Conservation (phyloP, 192 early-diverging fungal species). For the Jimgerdemannia flammicorona region DNA sequence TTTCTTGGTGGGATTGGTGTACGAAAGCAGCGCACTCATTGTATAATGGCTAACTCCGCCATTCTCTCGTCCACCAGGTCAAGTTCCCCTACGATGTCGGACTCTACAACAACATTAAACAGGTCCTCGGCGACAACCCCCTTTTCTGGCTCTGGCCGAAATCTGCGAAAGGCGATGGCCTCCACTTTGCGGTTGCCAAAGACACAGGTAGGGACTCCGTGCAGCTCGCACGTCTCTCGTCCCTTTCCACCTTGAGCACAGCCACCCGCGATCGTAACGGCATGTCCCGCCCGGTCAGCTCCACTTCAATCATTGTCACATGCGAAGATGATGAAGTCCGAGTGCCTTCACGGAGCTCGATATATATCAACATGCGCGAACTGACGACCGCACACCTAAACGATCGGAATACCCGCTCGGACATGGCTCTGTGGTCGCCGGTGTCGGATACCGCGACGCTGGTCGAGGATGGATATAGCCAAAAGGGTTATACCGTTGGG, state of each 20-base stretch:
- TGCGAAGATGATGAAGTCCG: neutral
- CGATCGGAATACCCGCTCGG: neutral
- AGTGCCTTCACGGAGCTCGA: neutral
- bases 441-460: neutral
- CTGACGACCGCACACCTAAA: neutral
- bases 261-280: neutral
- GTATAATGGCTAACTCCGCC: too few relatives aligned
- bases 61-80: slow-evolving; percentile 13
- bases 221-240: neutral
- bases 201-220: slow-evolving; percentile 22
- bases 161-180: slow-evolving; percentile 56
- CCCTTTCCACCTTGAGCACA: neutral
- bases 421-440: neutral
- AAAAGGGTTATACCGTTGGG: neutral
- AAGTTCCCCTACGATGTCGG: slow-evolving; percentile 85
- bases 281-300: neutral
- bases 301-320: neutral
- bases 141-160: slow-evolving; percentile 79
- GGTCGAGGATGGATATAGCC: neutral
- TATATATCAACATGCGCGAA: neutral
- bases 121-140: slow-evolving; percentile 66
- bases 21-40: too few relatives aligned
- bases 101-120: slow-evolving; percentile 62
- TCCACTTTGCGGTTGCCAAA: slow-evolving; percentile 56
- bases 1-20: too few relatives aligned